These are phyloP conservation scores for Eremothecium gossypii DNA, from an alignment of 1,139 yeast genomes.

Conservation along the genomic window DNA sequence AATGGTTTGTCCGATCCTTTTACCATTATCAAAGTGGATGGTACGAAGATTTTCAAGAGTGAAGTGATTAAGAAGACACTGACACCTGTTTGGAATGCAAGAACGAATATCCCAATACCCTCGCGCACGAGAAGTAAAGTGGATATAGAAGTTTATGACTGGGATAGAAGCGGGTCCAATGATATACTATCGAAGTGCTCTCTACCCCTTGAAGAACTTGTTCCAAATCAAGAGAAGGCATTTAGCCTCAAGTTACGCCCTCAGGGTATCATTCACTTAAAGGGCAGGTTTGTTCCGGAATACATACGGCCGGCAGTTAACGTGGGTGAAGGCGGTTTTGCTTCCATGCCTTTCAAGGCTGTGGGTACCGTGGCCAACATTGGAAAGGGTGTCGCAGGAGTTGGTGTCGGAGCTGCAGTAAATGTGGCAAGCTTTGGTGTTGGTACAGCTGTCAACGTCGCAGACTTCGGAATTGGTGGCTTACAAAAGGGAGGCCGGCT, in stretches of 20 bases:
- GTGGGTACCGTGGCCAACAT: slow-evolving; percentile 35
- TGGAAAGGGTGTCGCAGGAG: slow-evolving; percentile 32
- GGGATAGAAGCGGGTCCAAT: slow-evolving; percentile 69
- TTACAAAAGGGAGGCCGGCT: slow-evolving; percentile 38
- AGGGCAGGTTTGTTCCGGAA: slow-evolving; percentile 53
- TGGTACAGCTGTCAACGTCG: slow-evolving; percentile 19
- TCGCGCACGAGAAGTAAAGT: slow-evolving; percentile 52
- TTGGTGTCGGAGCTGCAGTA: slow-evolving; percentile 31
- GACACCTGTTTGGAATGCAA: slow-evolving; percentile 63
- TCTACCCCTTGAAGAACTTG: slow-evolving; percentile 42
- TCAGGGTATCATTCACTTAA: slow-evolving; percentile 48
- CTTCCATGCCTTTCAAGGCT: slow-evolving; percentile 42
- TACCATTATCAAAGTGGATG: slow-evolving; percentile 44
- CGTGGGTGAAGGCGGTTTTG: slow-evolving; percentile 35
- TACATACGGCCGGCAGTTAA: slow-evolving; percentile 54
- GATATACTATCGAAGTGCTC: slow-evolving; percentile 46
- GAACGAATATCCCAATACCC: slow-evolving; percentile 45
- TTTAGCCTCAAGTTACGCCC: slow-evolving; percentile 47
- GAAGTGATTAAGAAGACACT: slow-evolving; percentile 56
- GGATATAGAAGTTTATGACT: slow-evolving; percentile 49
- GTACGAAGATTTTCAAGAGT: slow-evolving; percentile 45
- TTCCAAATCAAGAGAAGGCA: slow-evolving; percentile 38
- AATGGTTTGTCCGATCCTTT: slow-evolving; percentile 74
- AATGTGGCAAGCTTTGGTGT: slow-evolving; percentile 31
- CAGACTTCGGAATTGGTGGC: slow-evolving; percentile 33